A percentile compares a stretch with the other conserved stretches of the same genome.
These are phyloP conservation scores for Lactarius sp. DNA, from an alignment of 768 basidiomycete genomes.

Conservation along the genomic window DNA sequence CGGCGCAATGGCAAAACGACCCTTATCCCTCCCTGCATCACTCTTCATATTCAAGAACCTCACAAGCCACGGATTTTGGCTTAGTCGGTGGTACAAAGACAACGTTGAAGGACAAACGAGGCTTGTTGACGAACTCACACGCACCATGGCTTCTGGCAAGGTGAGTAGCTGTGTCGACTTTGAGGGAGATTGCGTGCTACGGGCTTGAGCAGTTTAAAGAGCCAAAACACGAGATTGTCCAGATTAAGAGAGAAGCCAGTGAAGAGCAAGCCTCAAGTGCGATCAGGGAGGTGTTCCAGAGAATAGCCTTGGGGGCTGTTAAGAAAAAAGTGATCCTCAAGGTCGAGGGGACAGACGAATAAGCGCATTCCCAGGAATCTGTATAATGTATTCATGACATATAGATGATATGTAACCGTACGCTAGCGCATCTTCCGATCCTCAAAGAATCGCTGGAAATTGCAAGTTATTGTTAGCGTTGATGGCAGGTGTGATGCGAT, in stretches of 20 bases:
- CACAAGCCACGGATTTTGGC: constrained; percentile 74
- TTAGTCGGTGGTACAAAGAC: constrained; percentile 60
- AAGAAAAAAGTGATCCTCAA: constrained; percentile 48
- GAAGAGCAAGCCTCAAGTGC: constrained; percentile 36
- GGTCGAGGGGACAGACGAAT: constrained; percentile 32
- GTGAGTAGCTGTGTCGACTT: constrained; percentile 1
- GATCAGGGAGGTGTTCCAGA: constrained; percentile 35
- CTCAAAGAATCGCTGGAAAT: constrained; percentile 71
- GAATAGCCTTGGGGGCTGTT: constrained; percentile 35
- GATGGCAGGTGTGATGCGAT: not conserved
- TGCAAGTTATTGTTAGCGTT: not conserved
- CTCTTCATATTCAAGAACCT: constrained; percentile 84
- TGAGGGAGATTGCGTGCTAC: not conserved
- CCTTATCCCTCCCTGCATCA: constrained; percentile 70
- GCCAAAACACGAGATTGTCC: constrained; percentile 65
- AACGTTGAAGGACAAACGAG: constrained; percentile 41
- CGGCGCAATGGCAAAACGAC: constrained; percentile 86
- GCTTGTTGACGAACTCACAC: constrained; percentile 12
- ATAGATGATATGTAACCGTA: constrained; percentile 23
- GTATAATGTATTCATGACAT: constrained; percentile 12
- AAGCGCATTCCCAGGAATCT: constrained; percentile 5
- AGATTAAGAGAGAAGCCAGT: constrained; percentile 39
- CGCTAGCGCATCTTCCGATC: constrained; percentile 70
- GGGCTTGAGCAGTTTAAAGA: constrained; percentile 48
- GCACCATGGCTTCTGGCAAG: constrained; percentile 17